Base-by-base conservation (phyloP, 805 yeast genomes). In the Pichia deserticola region DNA sequence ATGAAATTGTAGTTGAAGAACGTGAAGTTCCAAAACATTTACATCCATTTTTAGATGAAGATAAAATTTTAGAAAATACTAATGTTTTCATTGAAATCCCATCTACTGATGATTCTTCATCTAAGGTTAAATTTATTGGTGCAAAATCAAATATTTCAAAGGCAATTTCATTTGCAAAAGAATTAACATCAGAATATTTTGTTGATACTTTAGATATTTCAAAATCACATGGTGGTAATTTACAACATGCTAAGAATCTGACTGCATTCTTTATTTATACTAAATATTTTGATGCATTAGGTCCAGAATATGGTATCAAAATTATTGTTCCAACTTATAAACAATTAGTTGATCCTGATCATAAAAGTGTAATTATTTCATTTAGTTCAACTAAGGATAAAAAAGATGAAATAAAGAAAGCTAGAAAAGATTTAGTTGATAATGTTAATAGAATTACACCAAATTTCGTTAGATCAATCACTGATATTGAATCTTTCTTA, bases 221-320 rank as follows among this genome's bases (percentile, higher is more conserved):
- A 10, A 84, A 79, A 66, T 96, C 98, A 33, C 97, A 93, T 65
- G 86, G 89, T 60, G 87, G 86, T 55, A 79, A 87, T 61, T 62
- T 78, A 47, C 64, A 71, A 15, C 98, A 93, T 60, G 97, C 96
- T 9, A 78, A 79, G 53, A 76, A 81, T 39, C 73, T 93, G 50
- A 84, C 89, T 40, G 74, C 84, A 11, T 86, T 74, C 64, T 83
- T 93, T 56, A 64, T 69, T 48, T 72, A 76, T 53, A 70, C 78
- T 51, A 76, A 78, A 34, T 63, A 70, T 36, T 75, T 84, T 55
- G 63, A 67, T 58, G 60, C 71, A 56, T 60, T 77, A 63, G 61
- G 83, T 65, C 51, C 60, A 50, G 61, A 66, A 38, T 53, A 63
- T 51, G 62, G 65, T 39, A 78, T 82, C 27, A 70, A 67, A 43